Base-by-base conservation (phyloP, 257 asterid genomes). In the Verbascum thapsus region DNA sequence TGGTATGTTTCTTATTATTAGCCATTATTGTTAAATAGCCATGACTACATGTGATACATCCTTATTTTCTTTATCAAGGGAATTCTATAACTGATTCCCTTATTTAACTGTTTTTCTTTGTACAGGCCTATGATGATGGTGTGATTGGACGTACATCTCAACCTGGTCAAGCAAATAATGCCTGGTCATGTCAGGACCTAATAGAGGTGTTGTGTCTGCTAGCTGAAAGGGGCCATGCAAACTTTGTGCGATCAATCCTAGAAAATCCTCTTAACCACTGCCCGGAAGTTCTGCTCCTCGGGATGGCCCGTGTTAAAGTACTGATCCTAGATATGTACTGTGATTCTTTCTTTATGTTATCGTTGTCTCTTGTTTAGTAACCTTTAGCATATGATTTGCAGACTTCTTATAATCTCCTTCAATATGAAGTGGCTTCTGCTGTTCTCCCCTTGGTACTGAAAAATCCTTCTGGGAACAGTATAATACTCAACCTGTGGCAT, bases 161-260 rank as follows among this genome's bases (percentile, higher is more conserved):
- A 72, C 75, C 73, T 60, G 94, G 88, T 26, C 73, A 73, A 71
- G 62, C 71, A 49, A 85, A 89, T 72, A 83, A 76, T 51, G 95
- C 96, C 12, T 94, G 99, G 99, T 67, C 74, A 63, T 87, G 96
- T 70, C 83, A 52, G 52, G 95, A 94, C 61, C 85, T 94, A 16
- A 78, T 90, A 67, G 95, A 90, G 85, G 88, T 86, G 62, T 65
- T 94, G 71, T 90, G 99, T 65, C 87, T 76, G 76, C 78, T 90
- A 61, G 84, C 98, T 64, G 99, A 90, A 72, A 82, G 81, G 81
- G 98, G 99, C 16, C 91, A 94, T 78, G 96, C 98, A 63, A 86
- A 74, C 72, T 62, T 61, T 65, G 98, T 90, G 71, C 88, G 90
- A 63, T 72, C 83, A 58, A 67, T 90, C 72, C 86, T 94, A 44